Evolutionary conservation across 2,329 filamentous ascomycete genomes (phyloP).

Genomic region (Calonectria naviculata): DNA sequence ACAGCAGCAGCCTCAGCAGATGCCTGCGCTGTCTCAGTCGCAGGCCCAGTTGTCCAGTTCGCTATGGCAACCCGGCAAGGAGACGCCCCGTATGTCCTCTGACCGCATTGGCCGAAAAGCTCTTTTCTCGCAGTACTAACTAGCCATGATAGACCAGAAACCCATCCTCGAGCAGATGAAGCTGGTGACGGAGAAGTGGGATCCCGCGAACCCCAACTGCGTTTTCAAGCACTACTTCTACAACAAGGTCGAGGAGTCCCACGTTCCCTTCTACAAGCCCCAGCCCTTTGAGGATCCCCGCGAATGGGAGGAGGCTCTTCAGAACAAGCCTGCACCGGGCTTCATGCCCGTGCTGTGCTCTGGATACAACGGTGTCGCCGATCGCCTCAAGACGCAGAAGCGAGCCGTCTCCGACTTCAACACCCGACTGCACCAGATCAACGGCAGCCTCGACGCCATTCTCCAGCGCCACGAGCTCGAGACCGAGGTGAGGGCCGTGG

Average conservation of each 20-base stretch:
- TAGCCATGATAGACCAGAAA: constrained; percentile 65
- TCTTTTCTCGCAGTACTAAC: constrained; percentile 15
- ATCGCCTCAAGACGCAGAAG: constrained; percentile 79
- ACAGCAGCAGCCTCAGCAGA: constrained; percentile 54
- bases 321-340: constrained; percentile 80
- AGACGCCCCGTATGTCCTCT: constrained; percentile 57
- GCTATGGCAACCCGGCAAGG: constrained; percentile 64
- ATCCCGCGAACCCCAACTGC: constrained; percentile 74
- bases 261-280: constrained; percentile 81
- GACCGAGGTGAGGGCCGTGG: constrained; percentile 78
- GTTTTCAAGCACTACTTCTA: constrained; percentile 89
- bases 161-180: constrained; percentile 80
- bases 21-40: constrained; percentile 55
- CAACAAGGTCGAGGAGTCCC: constrained; percentile 81
- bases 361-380: constrained; percentile 78
- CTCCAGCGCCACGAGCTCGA: constrained; percentile 82
- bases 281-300: constrained; percentile 76
- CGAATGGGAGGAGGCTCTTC: constrained; percentile 86
- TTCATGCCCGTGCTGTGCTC: constrained; percentile 82
- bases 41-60: constrained; percentile 61
- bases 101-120: not conserved
- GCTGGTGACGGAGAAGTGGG: constrained; percentile 79
- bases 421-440: constrained; percentile 81
- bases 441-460: constrained; percentile 77
- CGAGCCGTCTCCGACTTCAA: constrained; percentile 77